Conservation (phyloP, 176 grass and related monocot species). For the Eremochloa ophiuroides region DNA sequence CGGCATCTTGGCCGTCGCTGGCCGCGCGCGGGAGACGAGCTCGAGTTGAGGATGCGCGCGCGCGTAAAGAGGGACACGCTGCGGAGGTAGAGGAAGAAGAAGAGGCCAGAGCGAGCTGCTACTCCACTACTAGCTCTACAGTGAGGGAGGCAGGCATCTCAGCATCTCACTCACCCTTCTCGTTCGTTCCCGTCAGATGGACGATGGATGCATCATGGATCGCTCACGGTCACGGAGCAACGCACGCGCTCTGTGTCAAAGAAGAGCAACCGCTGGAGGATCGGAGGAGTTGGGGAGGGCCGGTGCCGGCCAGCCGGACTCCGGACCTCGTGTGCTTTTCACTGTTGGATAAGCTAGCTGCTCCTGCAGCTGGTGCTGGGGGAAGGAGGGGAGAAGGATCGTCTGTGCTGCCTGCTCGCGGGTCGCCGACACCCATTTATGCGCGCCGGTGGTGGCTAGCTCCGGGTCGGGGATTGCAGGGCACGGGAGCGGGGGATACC, state of each 20-base stretch:
- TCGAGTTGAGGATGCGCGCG: background rate
- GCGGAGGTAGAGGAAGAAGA: background rate
- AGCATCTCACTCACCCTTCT: background rate
- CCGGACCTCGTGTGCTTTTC: constrained; percentile 22
- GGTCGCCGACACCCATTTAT: constrained; percentile 39
- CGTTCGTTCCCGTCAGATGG: background rate
- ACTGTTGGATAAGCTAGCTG: constrained; percentile 43
- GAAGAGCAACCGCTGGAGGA: background rate
- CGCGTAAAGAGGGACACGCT: too few relatives aligned
- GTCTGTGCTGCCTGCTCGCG: constrained; percentile 24
- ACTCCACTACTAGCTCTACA: background rate
- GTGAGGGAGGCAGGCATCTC: background rate
- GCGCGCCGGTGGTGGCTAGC: constrained; percentile 16
- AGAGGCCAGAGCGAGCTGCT: background rate
- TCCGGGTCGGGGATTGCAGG: constrained; percentile 2
- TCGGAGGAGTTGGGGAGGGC: background rate
- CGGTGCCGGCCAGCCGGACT: too few relatives aligned
- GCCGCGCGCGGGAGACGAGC: background rate
- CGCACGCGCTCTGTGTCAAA: background rate
- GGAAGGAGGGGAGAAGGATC: background rate
- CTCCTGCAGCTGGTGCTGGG: background rate
- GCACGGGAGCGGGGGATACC: background rate
- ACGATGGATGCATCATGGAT: too few relatives aligned
- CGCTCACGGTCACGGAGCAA: background rate
- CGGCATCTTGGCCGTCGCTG: constrained; percentile 13